Base-by-base conservation (phyloP, 805 yeast species). In the Starmerella scarabaei region DNA sequence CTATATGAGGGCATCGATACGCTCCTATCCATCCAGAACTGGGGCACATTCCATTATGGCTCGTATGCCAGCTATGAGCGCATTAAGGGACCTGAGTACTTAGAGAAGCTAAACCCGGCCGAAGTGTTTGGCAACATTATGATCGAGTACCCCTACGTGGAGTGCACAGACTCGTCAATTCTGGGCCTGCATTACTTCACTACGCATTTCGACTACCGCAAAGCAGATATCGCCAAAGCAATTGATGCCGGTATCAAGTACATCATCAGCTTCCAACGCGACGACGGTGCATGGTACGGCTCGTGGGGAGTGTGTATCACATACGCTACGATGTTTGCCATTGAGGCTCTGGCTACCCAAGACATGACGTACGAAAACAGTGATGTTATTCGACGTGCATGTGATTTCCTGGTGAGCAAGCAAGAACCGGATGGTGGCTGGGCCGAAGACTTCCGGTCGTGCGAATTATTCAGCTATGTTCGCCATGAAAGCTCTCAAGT, bases 111-210 rank as follows among this genome's bases (percentile, higher is more conserved):
- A 42, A 88, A 88, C 51, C 97, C 98, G 0, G 99, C 98, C 1
- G 98, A 91, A 58, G 98, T 91, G 0, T 91, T 91, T 62, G 94
- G 94, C 42, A 86, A 91, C 52, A 91, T 91, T 43, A 91, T 91
- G 99, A 93, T 91, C 20, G 99, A 91, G 60, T 91, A 83, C 57
- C 97, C 98, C 0, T 91, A 91, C 55, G 96, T 93, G 17, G 99
- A 91, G 60, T 91, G 99, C 59, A 85, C 97, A 0, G 98, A 93
- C 60, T 86, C 97, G 0, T 76, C 88, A 1, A 93, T 91, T 5
- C 63, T 91, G 27, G 98, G 98, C 0, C 65, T 91, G 43, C 76
- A 81, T 0, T 80, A 79, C 57, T 91, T 85, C 62, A 66, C 76
- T 33, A 68, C 74, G 43, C 65, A 73, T 53, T 75, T 71, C 53